phyloP scores from a whole-genome alignment of 441 rosid genomes.

The Pelargonium myrrhifolium region DNA sequence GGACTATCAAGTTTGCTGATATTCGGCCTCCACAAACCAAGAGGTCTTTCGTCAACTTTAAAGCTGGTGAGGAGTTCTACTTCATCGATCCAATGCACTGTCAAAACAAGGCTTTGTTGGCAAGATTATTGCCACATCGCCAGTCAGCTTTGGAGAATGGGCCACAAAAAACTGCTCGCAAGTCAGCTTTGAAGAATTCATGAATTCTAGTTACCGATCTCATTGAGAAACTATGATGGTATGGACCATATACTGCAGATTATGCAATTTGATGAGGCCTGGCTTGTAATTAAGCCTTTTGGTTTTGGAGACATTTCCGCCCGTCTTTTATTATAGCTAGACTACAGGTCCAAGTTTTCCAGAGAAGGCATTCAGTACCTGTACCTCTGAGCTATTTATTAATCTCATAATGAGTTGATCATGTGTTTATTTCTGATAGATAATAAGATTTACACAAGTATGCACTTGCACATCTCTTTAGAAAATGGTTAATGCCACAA shows the following conservation, averaged over 20 bases:
- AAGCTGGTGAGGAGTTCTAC: slow-evolving; percentile 66
- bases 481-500: too few relatives aligned
- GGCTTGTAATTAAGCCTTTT: neutral
- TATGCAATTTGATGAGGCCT: slow-evolving; percentile 1
- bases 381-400: too few relatives aligned
- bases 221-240: neutral
- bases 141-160: slow-evolving; percentile 82
- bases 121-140: slow-evolving; percentile 59
- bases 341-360: neutral
- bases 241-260: neutral
- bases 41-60: slow-evolving; percentile 76
- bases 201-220: neutral
- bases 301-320: slow-evolving; percentile 9
- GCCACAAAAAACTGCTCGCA: slow-evolving; percentile 39
- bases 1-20: slow-evolving; percentile 72
- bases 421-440: too few relatives aligned
- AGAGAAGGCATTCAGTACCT: neutral
- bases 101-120: slow-evolving; percentile 80
- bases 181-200: slow-evolving; percentile 79
- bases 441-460: too few relatives aligned
- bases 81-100: slow-evolving; percentile 68
- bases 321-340: neutral
- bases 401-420: too few relatives aligned
- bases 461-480: too few relatives aligned
- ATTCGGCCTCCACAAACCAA: slow-evolving; percentile 64